These are phyloP conservation scores for Combretum micranthum DNA, from an alignment of 345 rosid genomes.

Conservation along the genomic window DNA sequence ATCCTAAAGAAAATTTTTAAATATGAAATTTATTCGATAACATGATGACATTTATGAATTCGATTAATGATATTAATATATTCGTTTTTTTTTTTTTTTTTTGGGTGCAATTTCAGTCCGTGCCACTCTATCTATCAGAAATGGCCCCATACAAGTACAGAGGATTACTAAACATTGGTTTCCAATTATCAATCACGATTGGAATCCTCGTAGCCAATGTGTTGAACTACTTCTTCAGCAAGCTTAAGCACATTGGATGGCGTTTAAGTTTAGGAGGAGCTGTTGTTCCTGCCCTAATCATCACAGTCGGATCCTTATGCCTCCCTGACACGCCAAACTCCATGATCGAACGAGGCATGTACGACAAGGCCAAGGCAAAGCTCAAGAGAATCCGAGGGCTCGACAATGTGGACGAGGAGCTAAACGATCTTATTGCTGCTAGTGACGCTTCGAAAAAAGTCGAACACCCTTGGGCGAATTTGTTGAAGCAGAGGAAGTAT, in stretches of 20 bases:
- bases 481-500: constrained; percentile 60
- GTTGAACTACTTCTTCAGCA: constrained; percentile 73
- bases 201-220: constrained; percentile 83
- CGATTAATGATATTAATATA: not conserved
- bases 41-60: too few species aligned
- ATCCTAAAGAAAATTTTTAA: too few species aligned
- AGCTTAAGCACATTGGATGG: constrained; percentile 88
- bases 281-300: constrained; percentile 90
- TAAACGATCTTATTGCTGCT: constrained; percentile 62
- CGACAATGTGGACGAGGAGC: constrained; percentile 66
- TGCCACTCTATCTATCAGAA: constrained; percentile 93
- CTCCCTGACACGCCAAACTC: constrained; percentile 97
- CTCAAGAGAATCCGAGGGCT: constrained; percentile 68
- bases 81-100: not conserved
- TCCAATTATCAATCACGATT: constrained; percentile 83
- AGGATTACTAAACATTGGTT: constrained; percentile 86
- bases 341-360: constrained; percentile 80
- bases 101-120: constrained; percentile 47
- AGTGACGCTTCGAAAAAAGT: constrained; percentile 66
- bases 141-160: constrained; percentile 97
- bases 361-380: constrained; percentile 48
- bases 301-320: constrained; percentile 63
- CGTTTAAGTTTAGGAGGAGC: constrained; percentile 91
- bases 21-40: too few species aligned
- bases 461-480: constrained; percentile 74